Conservation (phyloP, 192 early-diverging fungal species). For the Allomyces javanicus region DNA sequence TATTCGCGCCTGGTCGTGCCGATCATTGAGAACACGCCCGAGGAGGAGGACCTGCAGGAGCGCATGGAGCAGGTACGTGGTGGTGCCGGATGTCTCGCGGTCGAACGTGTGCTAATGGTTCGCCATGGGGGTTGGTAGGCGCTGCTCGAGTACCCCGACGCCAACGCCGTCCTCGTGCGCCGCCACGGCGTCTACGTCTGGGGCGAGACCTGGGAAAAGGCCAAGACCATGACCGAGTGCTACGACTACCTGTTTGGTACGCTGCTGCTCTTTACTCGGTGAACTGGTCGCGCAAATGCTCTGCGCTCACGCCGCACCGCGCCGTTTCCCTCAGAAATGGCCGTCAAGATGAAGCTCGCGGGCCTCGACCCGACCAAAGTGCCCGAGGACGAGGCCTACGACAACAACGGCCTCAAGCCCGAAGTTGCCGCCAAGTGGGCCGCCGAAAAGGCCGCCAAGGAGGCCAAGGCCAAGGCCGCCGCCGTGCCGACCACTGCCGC, state of each 20-base stretch:
- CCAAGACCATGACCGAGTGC: slow-evolving; percentile 94
- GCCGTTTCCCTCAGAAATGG: slow-evolving; percentile 30
- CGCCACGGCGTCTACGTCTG: slow-evolving; percentile 95
- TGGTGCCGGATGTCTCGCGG: not conserved
- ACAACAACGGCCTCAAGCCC: not conserved
- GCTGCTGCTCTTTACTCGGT: too few relatives aligned
- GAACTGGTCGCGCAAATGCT: too few relatives aligned
- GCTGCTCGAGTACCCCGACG: slow-evolving; percentile 70
- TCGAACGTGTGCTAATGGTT: not conserved
- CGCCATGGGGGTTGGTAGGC: slow-evolving; percentile 21
- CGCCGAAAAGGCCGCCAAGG: too few relatives aligned
- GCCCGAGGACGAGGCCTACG: not conserved
- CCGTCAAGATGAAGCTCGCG: slow-evolving; percentile 70
- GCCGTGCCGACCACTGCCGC: too few relatives aligned
- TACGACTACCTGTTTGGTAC: slow-evolving; percentile 87
- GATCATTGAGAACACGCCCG: slow-evolving; percentile 88
- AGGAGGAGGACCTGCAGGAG: slow-evolving; percentile 76
- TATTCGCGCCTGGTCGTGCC: slow-evolving; percentile 72
- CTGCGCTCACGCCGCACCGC: too few relatives aligned
- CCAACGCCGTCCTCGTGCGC: slow-evolving; percentile 83
- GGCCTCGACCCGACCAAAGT: slow-evolving; percentile 54
- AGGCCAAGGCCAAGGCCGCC: too few relatives aligned
- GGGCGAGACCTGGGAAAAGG: slow-evolving; percentile 92
- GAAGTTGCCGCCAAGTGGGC: too few relatives aligned
- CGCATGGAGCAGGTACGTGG: slow-evolving; percentile 41